These are phyloP conservation scores for Fusarium paranaense DNA, from an alignment of 2,329 filamentous ascomycete genomes.

Conservation along the genomic window DNA sequence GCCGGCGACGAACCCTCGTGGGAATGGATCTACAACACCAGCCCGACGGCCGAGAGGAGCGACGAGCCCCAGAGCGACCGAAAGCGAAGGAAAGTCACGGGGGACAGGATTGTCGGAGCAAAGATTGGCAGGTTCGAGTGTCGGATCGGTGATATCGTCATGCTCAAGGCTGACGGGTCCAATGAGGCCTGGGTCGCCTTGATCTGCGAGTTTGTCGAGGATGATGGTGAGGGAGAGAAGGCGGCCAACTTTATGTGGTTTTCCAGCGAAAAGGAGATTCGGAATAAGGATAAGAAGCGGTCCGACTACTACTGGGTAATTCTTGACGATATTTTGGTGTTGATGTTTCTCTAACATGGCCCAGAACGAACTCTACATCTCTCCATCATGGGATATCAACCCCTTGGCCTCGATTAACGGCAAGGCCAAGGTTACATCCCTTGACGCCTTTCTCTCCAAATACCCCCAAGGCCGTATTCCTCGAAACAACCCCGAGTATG, in stretches of 20 bases:
- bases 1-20: constrained; percentile 78
- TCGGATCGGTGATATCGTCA: constrained; percentile 82
- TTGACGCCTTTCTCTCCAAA: constrained; percentile 71
- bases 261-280: constrained; percentile 88
- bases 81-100: constrained; percentile 50
- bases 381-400: constrained; percentile 87
- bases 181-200: constrained; percentile 95
- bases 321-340: neutral
- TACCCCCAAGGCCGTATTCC: constrained; percentile 83
- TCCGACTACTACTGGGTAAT: constrained; percentile 78
- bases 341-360: neutral
- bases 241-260: constrained; percentile 96
- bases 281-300: constrained; percentile 84
- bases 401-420: constrained; percentile 90
- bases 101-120: constrained; percentile 78
- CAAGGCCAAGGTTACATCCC: constrained; percentile 84
- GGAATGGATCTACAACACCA: constrained; percentile 78
- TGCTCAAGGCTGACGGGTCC: constrained; percentile 87
- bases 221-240: constrained; percentile 74
- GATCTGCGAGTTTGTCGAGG: constrained; percentile 83
- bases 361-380: constrained; percentile 92
- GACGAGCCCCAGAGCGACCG: constrained; percentile 47
- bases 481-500: constrained; percentile 77
- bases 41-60: constrained; percentile 45
- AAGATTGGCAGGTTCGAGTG: constrained; percentile 86